Base-by-base conservation (phyloP, 225 moss, liverwort and hornwort genomes). In the Lunularia cruciata region DNA sequence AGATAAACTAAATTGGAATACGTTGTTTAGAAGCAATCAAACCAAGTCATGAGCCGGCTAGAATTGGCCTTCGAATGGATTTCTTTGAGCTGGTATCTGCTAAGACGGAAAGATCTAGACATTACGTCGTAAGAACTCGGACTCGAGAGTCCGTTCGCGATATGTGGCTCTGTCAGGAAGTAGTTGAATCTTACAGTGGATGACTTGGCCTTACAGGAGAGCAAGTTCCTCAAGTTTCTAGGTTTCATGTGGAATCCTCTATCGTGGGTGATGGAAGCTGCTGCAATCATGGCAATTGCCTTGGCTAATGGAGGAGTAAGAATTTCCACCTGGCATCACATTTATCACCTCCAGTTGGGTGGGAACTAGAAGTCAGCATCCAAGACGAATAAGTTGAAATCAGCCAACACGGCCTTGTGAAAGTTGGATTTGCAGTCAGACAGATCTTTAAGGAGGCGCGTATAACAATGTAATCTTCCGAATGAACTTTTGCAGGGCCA, bases 211-310 rank as follows among this genome's bases (percentile, higher is more conserved):
- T 32, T 52, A 30, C 69, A 71, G 59, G 68, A 69, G 31, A 69
- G 68, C 68, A 69, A 69, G 33, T 3, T 69, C 20, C 54, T 69
- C 15, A 69, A 69, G 42, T 63, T 63, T 22, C 22, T 63, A 15
- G 63, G 48, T 33, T 76, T 70, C 47, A 76, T 76, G 70, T 76
- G 76, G 76, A 76, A 70, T 71, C 53, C 72, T 35, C 43, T 73
- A 32, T 73, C 72, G 28, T 73, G 72, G 62, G 72, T 73, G 19
- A 73, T 73, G 72, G 72, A 73, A 58, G 43, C 45, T 16, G 72
- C 72, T 43, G 72, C 72, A 15, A 49, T 73, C 19, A 71, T 71
- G 71, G 71, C 71, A 5, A 69, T 69, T 20, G 68, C 68, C 20
- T 53, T 69, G 54, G 68, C 68, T 6, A 69, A 69, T 20, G 68